phyloP scores from a whole-genome alignment of 2,329 filamentous ascomycete species.

The Colletotrichum eleusines region DNA sequence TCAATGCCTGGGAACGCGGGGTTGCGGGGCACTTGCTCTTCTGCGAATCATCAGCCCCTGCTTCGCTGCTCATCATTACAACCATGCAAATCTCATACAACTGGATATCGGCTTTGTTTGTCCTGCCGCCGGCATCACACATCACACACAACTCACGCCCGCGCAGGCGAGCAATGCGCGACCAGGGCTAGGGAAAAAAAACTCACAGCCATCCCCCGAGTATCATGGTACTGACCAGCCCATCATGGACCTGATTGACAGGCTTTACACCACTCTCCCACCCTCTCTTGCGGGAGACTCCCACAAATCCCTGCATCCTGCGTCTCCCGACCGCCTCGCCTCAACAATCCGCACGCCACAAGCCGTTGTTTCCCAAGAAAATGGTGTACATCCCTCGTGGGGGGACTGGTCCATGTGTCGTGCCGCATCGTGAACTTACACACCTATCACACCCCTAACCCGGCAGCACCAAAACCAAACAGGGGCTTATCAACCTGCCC shows the following conservation, averaged over 20 bases:
- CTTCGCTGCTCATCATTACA: slow-evolving; percentile 22
- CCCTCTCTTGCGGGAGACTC: slow-evolving; percentile 20
- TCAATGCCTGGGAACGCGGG: slow-evolving; percentile 38
- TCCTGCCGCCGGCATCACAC: slow-evolving; percentile 10
- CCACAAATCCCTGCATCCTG: slow-evolving; percentile 34
- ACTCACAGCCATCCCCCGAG: background rate
- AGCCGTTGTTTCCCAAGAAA: slow-evolving; percentile 17
- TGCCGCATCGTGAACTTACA: slow-evolving; percentile 26
- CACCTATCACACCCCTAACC: slow-evolving; percentile 17
- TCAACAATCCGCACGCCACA: slow-evolving; percentile 34
- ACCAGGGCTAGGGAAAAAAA: slow-evolving; percentile 15
- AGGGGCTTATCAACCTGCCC: slow-evolving; percentile 18
- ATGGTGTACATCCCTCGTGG: slow-evolving; percentile 13
- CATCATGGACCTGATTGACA: slow-evolving; percentile 8
- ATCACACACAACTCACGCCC: background rate
- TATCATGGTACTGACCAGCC: background rate
- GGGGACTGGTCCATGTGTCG: slow-evolving; percentile 4
- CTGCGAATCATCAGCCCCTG: slow-evolving; percentile 40
- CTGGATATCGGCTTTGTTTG: slow-evolving; percentile 8
- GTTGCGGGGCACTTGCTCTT: slow-evolving; percentile 39
- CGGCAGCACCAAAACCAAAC: background rate
- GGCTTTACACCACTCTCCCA: background rate
- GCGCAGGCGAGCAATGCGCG: background rate
- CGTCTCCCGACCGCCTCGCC: slow-evolving; percentile 29
- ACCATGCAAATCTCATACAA: slow-evolving; percentile 18